These are phyloP conservation scores for Trapa bicornis DNA, from an alignment of 345 rosid species.

Conservation along the genomic window DNA sequence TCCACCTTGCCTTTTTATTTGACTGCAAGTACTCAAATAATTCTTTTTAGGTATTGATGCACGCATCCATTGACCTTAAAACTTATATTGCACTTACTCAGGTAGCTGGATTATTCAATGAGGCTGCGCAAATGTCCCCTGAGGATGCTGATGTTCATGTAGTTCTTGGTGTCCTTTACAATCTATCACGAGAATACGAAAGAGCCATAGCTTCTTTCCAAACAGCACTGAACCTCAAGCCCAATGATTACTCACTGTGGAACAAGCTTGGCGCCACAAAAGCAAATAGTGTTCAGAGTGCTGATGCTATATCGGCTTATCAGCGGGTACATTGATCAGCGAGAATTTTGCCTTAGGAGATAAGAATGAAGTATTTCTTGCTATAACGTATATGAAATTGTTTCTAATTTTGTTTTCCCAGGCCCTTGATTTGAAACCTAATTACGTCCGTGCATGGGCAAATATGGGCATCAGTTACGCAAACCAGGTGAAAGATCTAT, in stretches of 20 bases:
- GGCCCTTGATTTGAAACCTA: constrained; percentile 99
- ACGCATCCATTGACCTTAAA: not conserved
- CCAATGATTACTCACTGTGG: constrained; percentile 97
- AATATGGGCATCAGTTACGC: constrained; percentile 99
- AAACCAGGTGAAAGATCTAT: constrained; percentile 56
- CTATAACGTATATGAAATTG: not conserved
- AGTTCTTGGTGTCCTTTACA: constrained; percentile 85
- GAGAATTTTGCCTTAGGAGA: not conserved
- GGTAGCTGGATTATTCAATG: constrained; percentile 75
- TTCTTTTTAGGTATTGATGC: not conserved
- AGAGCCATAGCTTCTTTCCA: constrained; percentile 76
- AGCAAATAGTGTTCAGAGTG: constrained; percentile 97
- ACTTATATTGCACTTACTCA: constrained; percentile 11
- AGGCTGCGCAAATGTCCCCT: constrained; percentile 85
- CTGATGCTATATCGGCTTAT: constrained; percentile 95
- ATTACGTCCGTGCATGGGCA: constrained; percentile 99
- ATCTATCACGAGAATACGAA: constrained; percentile 85
- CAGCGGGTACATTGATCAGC: constrained; percentile 42
- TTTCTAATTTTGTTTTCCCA: constrained; percentile 15
- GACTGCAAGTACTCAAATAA: not conserved
- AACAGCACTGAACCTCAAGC: constrained; percentile 76
- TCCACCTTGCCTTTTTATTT: not conserved
- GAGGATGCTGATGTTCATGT: constrained; percentile 97
- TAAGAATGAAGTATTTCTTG: not conserved
- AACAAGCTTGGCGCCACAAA: constrained; percentile 98